Evolutionary conservation across 2,329 filamentous ascomycete genomes (phyloP), one percentile per base, ranked within the genome.

Genomic region (Talaromyces rugulosus): DNA sequence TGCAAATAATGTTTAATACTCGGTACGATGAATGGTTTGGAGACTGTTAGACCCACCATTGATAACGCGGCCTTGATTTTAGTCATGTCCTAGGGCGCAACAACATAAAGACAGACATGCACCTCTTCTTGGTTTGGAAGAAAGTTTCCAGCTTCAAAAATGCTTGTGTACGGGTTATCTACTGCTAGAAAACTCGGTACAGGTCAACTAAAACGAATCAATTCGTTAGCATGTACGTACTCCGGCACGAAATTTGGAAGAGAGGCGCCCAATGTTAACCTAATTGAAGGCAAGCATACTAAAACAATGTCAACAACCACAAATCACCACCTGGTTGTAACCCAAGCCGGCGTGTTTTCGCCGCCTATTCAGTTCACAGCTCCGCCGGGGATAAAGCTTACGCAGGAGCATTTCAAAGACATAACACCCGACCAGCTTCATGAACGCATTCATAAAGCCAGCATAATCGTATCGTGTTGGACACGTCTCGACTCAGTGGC

Each of bases 341-440:
- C 75, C 54, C 76, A 83, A 9, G 80, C 83, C 66, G 76, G 76
- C 57, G 76, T 78, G 62, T 77, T 79, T 59, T 68, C 76, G n/a
- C 71, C 74, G 4, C 67, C 71, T 28, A 73, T 74, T 14, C 57
- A 70, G 27, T 78, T 82, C 64, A 63, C 70, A 63, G 77, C 83
- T 64, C 75, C 80, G 6, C 73, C 80, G 67, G 77, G 69, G 3
- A 72, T 80, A 56, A 78, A 74, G 9, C 64, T 69, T 36, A 70
- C 66, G 23, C 64, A 66, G 56, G 68, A 67, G 4, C 57, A 71
- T 28, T 75, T 82, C 67, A 67, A 70, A 7, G 68, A 63, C 61
- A 78, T 76, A 11, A 58, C 69, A 3, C 69, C 72, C 8, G 61
- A 71, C 30, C 62, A 79, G 55, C 69, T 83, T 16, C 71, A 75